Evolutionary conservation across 345 rosid species (phyloP).

Genomic region (Theobroma cacao): DNA sequence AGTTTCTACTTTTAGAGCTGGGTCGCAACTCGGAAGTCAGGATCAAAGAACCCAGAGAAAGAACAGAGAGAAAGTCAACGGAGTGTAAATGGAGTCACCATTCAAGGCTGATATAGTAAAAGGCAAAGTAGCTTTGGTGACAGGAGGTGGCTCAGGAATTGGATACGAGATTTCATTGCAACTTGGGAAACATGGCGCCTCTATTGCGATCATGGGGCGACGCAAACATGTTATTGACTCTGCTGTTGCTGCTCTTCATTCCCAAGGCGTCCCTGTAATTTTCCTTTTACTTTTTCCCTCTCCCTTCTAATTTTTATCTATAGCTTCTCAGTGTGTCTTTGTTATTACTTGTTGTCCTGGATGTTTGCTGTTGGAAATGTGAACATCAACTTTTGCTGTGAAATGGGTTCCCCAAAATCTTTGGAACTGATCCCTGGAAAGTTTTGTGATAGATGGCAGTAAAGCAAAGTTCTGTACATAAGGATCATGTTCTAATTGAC

Average conservation of each 20-base stretch:
- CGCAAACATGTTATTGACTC: conserved; percentile 56
- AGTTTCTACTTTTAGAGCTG: background rate
- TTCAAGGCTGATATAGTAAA: conserved; percentile 50
- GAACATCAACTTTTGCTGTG: background rate
- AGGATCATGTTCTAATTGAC: background rate
- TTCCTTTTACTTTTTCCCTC: background rate
- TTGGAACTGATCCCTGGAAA: background rate
- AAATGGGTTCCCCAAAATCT: background rate
- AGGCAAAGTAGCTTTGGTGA: conserved; percentile 66
- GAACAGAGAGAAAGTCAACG: background rate
- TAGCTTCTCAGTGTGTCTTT: background rate
- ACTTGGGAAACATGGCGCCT: conserved; percentile 71
- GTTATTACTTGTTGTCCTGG: background rate
- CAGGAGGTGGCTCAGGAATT: conserved; percentile 86
- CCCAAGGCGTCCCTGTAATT: conserved; percentile 53
- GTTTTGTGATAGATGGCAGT: background rate
- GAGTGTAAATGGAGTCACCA: conserved; percentile 60
- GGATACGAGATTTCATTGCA: conserved; percentile 71
- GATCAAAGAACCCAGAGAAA: too few species aligned
- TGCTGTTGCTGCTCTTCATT: conserved; percentile 55
- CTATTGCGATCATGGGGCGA: conserved; percentile 79
- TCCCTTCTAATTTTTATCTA: background rate
- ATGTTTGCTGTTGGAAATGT: background rate
- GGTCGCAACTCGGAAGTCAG: background rate
- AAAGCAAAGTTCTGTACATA: background rate